Evolutionary conservation across 441 rosid genomes (phyloP), one percentile per base, ranked within the genome.

Genomic region (Gossypium lobatum): DNA sequence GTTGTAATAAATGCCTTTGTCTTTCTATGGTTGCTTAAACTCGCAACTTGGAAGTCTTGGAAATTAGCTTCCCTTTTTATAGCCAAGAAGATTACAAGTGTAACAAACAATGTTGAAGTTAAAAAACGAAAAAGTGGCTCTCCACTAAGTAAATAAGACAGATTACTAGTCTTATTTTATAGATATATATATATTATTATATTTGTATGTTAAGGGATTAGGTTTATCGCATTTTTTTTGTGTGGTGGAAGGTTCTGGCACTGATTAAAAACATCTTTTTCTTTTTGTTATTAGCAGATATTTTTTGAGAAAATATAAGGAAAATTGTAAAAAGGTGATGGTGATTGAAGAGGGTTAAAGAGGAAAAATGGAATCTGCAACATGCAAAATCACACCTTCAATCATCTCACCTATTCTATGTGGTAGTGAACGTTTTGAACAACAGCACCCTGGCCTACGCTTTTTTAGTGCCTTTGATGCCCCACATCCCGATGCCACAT

Each of bases 141-240:
- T 75, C 81, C 84, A 84, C 86, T 75, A 57, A 46, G 63, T 20
- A 74, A 75, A 46, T 50, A 46, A 72, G 81, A 81, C 80, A 76
- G 57, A 74, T 73, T 78, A 80, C 70, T 52, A 63, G 75, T 11
- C 31, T 10, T 73, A 39, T 39, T 39, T 39, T 9, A 39, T 39
- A 39, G 46, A 39, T 39, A 39, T 39, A 20, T 39, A 20, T 20
- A 39, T 39, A 42, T 42, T 42, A 10, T 42, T 42, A 42, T 42
- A 42, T 42, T 42, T 42, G 14, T 10, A 9, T 42, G 48, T 65
- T 69, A 25, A 73, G 61, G 70, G 84, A 79, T 77, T 46, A 74
- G 76, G 65, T 71, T 80, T 23, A 75, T 26, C 39, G 9, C 64
- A 6, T 59, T 60, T 13, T 5, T 28, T 61, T 28, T 14, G 65